Conservation (phyloP, 345 rosid genomes). For the Moringa oleifera region DNA sequence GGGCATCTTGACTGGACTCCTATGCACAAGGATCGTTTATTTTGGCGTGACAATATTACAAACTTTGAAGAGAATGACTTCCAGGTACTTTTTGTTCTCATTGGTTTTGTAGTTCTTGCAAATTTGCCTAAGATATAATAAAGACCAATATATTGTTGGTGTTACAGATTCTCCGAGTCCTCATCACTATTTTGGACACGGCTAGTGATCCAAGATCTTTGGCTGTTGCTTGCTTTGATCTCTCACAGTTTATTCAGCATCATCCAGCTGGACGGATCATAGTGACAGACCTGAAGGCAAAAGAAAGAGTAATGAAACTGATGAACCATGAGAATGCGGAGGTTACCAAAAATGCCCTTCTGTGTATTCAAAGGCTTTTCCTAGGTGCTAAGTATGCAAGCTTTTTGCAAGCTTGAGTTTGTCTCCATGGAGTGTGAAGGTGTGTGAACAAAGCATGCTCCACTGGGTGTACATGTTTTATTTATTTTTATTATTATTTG, state of each 20-base stretch:
- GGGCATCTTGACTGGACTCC: conserved; percentile 99
- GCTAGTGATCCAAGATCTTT: conserved; percentile 81
- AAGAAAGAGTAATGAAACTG: conserved; percentile 84
- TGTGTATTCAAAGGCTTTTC: conserved; percentile 87
- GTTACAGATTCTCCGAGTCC: conserved; percentile 85
- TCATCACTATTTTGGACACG: conserved; percentile 81
- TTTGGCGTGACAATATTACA: conserved; percentile 90
- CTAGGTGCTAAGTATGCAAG: conserved; percentile 91
- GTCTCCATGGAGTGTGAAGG: neutral
- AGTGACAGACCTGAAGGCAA: conserved; percentile 80
- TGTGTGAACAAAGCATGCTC: neutral
- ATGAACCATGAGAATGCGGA: conserved; percentile 82
- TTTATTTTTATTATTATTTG: neutral
- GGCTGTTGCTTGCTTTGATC: conserved; percentile 90
- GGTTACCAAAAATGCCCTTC: conserved; percentile 71
- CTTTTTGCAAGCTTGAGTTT: conserved; percentile 77
- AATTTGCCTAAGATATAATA: too few relatives aligned
- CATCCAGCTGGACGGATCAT: conserved; percentile 93
- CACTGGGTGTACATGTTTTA: neutral
- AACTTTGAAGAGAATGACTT: conserved; percentile 90
- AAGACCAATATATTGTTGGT: neutral
- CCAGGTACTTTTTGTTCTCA: conserved; percentile 47
- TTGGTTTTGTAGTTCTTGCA: conserved; percentile 5
- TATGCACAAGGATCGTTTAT: conserved; percentile 85
- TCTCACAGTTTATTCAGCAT: conserved; percentile 89